Evolutionary conservation across 2,329 filamentous ascomycete species (phyloP).

Genomic region (Ophiostoma piceae): DNA sequence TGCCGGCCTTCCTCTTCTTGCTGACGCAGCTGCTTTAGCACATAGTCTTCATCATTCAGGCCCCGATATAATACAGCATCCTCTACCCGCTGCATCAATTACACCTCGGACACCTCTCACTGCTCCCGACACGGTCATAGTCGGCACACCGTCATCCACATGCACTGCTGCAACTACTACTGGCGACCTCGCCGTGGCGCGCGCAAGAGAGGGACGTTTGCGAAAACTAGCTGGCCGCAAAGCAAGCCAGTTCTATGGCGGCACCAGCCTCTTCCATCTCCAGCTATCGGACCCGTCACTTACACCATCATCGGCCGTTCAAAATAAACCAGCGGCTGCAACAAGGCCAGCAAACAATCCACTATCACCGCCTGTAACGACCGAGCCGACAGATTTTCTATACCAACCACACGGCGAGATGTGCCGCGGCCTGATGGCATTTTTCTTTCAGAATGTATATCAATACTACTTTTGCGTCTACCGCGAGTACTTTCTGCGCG

Average conservation of each 20-base stretch:
- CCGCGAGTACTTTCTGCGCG: constrained; percentile 46
- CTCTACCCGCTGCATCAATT: neutral
- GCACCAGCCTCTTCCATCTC: constrained; percentile 44
- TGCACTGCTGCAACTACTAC: neutral
- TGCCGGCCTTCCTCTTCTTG: neutral
- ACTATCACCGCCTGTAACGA: neutral
- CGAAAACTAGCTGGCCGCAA: constrained; percentile 37
- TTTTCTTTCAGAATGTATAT: constrained; percentile 46
- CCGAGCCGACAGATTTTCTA: neutral
- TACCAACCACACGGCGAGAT: constrained; percentile 39
- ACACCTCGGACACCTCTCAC: neutral
- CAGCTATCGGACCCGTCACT: constrained; percentile 33
- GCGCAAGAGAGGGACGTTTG: constrained; percentile 35
- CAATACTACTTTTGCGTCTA: constrained; percentile 48
- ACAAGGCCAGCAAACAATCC: neutral
- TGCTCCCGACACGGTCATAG: neutral
- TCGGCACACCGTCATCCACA: neutral
- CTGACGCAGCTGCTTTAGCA: neutral
- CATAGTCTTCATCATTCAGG: neutral
- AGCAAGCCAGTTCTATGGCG: constrained; percentile 45
- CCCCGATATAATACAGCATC: neutral
- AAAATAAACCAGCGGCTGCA: neutral
- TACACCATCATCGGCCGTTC: constrained; percentile 23
- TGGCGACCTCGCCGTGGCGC: neutral
- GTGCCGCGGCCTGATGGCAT: constrained; percentile 43